Conservation (phyloP, 129 eudicot genomes). For the Chrysanthemum makinoi region DNA sequence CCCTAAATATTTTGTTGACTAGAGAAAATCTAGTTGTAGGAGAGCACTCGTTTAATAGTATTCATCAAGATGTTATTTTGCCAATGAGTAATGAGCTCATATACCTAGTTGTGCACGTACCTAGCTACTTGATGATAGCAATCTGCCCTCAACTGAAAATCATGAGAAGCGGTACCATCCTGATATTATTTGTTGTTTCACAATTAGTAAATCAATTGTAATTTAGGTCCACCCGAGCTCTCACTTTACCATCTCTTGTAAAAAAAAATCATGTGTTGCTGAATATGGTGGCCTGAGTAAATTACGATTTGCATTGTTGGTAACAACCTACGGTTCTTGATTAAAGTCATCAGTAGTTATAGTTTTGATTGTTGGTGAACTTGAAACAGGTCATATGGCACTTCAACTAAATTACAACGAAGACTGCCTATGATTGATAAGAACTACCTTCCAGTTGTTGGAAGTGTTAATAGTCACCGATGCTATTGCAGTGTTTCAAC, state of each 20-base stretch:
- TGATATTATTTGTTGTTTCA: conserved; percentile 7
- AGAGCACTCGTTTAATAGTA: not conserved
- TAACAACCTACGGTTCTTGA: not conserved
- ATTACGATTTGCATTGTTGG: too few relatives aligned
- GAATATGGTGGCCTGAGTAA: not conserved
- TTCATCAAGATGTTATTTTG: conserved; percentile 12
- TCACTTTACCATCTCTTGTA: not conserved
- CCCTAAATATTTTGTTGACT: not conserved
- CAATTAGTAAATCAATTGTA: not conserved
- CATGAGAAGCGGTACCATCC: too few relatives aligned
- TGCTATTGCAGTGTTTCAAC: conserved; percentile 57
- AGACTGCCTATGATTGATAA: conserved; percentile 25
- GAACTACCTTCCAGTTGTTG: conserved; percentile 33
- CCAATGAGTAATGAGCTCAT: too few relatives aligned
- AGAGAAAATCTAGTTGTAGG: conserved; percentile 1
- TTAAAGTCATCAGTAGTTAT: not conserved
- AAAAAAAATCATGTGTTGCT: not conserved
- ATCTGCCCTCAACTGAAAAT: too few relatives aligned
- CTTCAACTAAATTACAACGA: conserved; percentile 31
- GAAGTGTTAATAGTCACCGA: conserved; percentile 26
- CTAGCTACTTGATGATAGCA: too few relatives aligned
- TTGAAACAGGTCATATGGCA: conserved; percentile 38
- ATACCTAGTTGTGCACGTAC: too few relatives aligned
- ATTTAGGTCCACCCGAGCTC: not conserved
- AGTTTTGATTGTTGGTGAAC: not conserved